These are phyloP conservation scores for Chernovozyma sophiae-reginae DNA, from an alignment of 1,139 yeast genomes.

Conservation along the genomic window DNA sequence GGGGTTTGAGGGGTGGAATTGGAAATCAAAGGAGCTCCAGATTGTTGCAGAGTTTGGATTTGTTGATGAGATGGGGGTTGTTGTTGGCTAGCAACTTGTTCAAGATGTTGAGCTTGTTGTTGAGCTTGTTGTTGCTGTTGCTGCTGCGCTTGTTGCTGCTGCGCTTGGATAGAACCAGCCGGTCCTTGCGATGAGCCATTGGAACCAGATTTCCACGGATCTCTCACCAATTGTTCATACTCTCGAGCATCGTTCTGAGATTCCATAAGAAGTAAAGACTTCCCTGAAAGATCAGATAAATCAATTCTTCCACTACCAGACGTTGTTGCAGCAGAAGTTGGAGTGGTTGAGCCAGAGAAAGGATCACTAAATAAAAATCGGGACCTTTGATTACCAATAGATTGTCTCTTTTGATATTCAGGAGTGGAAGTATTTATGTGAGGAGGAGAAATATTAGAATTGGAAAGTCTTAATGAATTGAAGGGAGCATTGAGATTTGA, in stretches of 20 bases:
- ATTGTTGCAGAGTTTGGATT: constrained; percentile 11
- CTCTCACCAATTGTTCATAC: constrained; percentile 48
- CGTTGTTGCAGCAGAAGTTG: constrained; percentile 15
- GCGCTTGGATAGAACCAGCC: constrained; percentile 9
- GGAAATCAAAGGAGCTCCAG: constrained; percentile 2
- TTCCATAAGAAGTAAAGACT: constrained; percentile 53
- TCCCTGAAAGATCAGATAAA: constrained; percentile 42
- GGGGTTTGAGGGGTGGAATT: constrained; percentile 38
- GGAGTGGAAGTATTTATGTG: constrained; percentile 14
- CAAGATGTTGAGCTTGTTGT: constrained; percentile 1
- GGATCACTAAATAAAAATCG: constrained; percentile 70
- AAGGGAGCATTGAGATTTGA: constrained; percentile 16
- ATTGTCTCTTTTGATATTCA: constrained; percentile 45
- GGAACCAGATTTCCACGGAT: constrained; percentile 29
- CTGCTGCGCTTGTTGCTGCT: constrained; percentile 4
- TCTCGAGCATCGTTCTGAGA: constrained; percentile 52
- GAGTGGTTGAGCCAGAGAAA: constrained; percentile 29
- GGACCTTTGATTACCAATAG: constrained; percentile 57
- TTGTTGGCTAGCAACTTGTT: constrained; percentile 4
- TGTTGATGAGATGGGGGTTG: no score
- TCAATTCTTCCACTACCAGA: constrained; percentile 17
- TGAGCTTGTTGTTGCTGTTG: constrained; percentile 12
- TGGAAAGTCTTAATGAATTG: constrained; percentile 25
- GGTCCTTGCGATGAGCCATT: not conserved
- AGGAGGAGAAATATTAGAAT: constrained; percentile 28